These are phyloP conservation scores for Thalassiosira sp. DNA, from an alignment of 352 stramenopile genomes.

Conservation along the genomic window DNA sequence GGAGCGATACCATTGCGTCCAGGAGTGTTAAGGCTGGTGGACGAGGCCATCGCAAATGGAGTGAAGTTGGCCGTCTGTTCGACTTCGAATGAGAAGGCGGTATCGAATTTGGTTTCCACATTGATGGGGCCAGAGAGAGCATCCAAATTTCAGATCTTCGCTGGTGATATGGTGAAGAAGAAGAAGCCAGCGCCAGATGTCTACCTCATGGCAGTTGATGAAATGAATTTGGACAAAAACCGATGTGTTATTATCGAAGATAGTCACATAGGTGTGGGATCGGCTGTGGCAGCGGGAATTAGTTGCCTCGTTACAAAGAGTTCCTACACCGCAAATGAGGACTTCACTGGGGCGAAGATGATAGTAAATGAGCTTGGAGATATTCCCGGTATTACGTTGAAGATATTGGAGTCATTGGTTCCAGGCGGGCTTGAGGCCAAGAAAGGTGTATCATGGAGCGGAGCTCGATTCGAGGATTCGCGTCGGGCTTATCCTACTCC, in stretches of 20 bases:
- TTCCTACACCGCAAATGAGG: constrained; percentile 66
- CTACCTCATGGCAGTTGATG: constrained; percentile 83
- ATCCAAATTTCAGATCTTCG: constrained; percentile 83
- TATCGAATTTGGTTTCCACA: constrained; percentile 72
- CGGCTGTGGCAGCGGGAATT: constrained; percentile 81
- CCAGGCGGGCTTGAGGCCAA: constrained; percentile 5
- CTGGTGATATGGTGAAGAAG: constrained; percentile 84
- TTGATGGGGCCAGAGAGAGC: constrained; percentile 80
- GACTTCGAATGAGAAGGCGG: constrained; percentile 80
- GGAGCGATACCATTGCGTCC: constrained; percentile 70
- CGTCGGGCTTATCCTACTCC: constrained; percentile 9
- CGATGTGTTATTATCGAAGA: constrained; percentile 87
- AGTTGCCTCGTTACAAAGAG: constrained; percentile 77
- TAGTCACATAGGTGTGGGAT: constrained; percentile 80
- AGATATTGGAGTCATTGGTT: constrained; percentile 61
- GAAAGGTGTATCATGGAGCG: constrained; percentile 13
- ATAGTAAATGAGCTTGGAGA: constrained; percentile 80
- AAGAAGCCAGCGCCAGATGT: constrained; percentile 87
- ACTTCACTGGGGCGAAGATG: constrained; percentile 75
- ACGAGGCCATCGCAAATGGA: constrained; percentile 64
- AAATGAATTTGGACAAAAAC: constrained; percentile 80
- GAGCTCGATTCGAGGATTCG: constrained; percentile 11
- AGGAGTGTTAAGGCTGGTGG: constrained; percentile 74
- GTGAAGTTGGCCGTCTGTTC: constrained; percentile 79
- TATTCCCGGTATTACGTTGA: constrained; percentile 57